Conservation (phyloP, 2,329 filamentous ascomycete species). For the Fusarium oxysporum region DNA sequence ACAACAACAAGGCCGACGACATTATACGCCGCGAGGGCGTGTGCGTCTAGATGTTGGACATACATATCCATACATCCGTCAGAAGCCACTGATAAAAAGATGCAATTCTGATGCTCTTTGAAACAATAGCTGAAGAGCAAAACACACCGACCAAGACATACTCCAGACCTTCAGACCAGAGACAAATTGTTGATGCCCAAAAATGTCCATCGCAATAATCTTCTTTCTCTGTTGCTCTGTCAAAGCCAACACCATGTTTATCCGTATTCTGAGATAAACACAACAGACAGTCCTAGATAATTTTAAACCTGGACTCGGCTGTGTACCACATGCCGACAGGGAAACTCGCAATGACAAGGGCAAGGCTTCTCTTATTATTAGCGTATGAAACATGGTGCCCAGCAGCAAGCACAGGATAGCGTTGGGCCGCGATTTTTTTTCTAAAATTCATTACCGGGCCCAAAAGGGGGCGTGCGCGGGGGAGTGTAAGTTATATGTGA, state of each 20-base stretch:
- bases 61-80: conserved; percentile 21
- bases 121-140: conserved; percentile 18
- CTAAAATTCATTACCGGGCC: conserved; percentile 36
- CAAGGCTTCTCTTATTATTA: conserved; percentile 42
- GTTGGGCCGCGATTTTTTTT: conserved; percentile 44
- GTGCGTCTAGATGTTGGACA: conserved; percentile 28
- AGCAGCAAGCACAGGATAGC: conserved; percentile 33
- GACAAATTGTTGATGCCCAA: conserved; percentile 27
- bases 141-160: conserved; percentile 7
- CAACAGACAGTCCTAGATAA: conserved; percentile 34
- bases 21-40: conserved; percentile 36
- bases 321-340: conserved; percentile 41
- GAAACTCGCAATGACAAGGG: conserved; percentile 37
- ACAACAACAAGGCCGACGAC: conserved; percentile 37
- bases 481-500: conserved; percentile 22
- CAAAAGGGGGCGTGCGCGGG: conserved; percentile 37
- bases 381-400: conserved; percentile 46
- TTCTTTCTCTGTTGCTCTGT: conserved; percentile 8
- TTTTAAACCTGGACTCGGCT: conserved; percentile 37
- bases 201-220: conserved; percentile 15
- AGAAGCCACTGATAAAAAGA: conserved; percentile 3
- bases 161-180: background rate
- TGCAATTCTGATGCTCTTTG: conserved; percentile 2
- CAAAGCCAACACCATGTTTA: conserved; percentile 10
- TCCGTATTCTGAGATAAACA: conserved; percentile 37